Evolutionary conservation across 108 stramenopile genomes (phyloP), one percentile per base, ranked within the genome.

Genomic region (Nitzschia putrida): DNA sequence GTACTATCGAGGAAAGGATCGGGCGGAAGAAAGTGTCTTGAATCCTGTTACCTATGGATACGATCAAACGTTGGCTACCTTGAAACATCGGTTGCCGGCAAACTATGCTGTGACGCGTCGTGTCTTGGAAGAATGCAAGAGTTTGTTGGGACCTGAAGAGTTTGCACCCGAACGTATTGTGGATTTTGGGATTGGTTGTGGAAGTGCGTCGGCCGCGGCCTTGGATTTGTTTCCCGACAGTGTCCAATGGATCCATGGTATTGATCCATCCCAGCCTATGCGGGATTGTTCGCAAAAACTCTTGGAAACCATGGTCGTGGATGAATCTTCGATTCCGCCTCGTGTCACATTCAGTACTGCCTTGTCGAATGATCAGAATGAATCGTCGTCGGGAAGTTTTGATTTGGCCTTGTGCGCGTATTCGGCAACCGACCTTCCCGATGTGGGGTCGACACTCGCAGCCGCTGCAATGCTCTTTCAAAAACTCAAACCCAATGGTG

Each of bases 181-280:
- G 10, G 89, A 90, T 68, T 87, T 88, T 74, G 88, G 92, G 0
- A 85, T 83, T 22, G 92, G 92, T 29, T 81, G 81, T 50, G 92
- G 89, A 41, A 80, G 81, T 56, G 83, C 88, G 2, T 82, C 85
- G 25, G 85, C 85, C 0, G 88, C 91, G 34, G 87, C 87, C 4
- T 51, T 93, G 53, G 82, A 90, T 66, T 67, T 90, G 0, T 93
- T 85, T 63, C 73, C 73, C 24, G 78, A 57, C 39, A 44, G 60
- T 59, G 78, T 93, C 34, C 86, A 93, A 47, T 93, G 92, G 92
- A 68, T 93, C 18, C 92, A 93, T 83, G 88, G 85, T 4, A 83
- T 93, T 57, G 92, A 93, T 64, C 86, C 89, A 8, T 82, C 82
- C 61, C 75, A 73, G 66, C 69, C 85, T 56, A 90, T 90, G 89